A percentile compares a stretch with the other conserved stretches of the same genome.
Evolutionary conservation across 2,329 filamentous ascomycete genomes (phyloP).

Genomic region (Talaromyces sp.): DNA sequence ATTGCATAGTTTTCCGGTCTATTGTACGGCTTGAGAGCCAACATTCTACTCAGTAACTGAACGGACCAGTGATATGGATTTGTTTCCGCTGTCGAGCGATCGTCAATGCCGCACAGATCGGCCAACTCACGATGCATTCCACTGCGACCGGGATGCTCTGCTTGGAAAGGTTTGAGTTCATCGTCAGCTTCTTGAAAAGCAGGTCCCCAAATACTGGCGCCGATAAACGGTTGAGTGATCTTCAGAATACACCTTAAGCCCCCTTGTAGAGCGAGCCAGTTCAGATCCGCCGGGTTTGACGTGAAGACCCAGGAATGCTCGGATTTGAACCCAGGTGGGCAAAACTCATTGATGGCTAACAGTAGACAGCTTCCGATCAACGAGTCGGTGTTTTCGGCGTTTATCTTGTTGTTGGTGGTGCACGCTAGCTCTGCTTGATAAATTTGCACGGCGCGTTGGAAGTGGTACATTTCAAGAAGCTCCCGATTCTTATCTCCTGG

Average conservation of each 20-base stretch:
- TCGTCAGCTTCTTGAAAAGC: slow-evolving; percentile 16
- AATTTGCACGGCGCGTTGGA: slow-evolving; percentile 34
- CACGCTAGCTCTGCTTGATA: slow-evolving; percentile 33
- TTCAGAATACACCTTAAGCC: slow-evolving; percentile 33
- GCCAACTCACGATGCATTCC: slow-evolving; percentile 32
- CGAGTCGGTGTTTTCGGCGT: slow-evolving; percentile 35
- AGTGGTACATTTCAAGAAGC: slow-evolving; percentile 31
- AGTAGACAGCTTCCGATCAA: slow-evolving; percentile 39
- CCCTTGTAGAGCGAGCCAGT: slow-evolving; percentile 36
- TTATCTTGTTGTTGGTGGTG: slow-evolving; percentile 19
- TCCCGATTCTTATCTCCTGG: slow-evolving; percentile 11
- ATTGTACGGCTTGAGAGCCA: slow-evolving; percentile 26
- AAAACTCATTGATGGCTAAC: slow-evolving; percentile 35
- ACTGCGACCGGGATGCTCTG: slow-evolving; percentile 27
- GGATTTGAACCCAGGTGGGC: slow-evolving; percentile 30
- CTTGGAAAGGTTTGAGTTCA: slow-evolving; percentile 25
- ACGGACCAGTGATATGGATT: slow-evolving; percentile 30
- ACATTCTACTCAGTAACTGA: slow-evolving; percentile 32
- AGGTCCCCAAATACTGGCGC: slow-evolving; percentile 33
- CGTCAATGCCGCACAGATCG: slow-evolving; percentile 33
- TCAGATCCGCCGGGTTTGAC: slow-evolving; percentile 29
- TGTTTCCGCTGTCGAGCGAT: slow-evolving; percentile 25
- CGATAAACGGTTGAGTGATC: slow-evolving; percentile 25
- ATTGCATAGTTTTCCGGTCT: slow-evolving; percentile 23
- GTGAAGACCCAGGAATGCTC: slow-evolving; percentile 37